A percentile compares a stretch with the other conserved stretches of the same genome.
Evolutionary conservation across 371 early-diverging fungal species (phyloP).

Genomic region (Cokeromyces recurvatus): DNA sequence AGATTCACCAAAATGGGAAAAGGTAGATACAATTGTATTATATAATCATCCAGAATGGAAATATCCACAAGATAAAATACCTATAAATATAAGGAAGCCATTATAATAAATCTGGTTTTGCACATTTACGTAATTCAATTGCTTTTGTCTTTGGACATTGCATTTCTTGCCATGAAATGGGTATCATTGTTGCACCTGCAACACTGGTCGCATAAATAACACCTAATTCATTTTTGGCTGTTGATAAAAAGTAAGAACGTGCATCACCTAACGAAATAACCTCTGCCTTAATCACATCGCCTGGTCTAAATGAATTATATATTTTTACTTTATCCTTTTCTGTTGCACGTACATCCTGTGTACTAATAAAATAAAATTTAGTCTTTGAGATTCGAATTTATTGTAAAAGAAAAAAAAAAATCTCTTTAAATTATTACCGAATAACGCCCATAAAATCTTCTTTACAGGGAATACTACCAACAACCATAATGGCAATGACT

Average conservation of each 20-base stretch:
- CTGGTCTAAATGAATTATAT: constrained; percentile 86
- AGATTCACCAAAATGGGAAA: constrained; percentile 41
- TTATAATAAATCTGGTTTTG: constrained; percentile 65
- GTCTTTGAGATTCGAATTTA: not conserved
- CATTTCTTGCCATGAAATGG: constrained; percentile 97
- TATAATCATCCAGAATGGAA: constrained; percentile 44
- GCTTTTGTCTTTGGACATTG: constrained; percentile 87
- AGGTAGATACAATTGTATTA: constrained; percentile 23
- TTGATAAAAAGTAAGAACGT: constrained; percentile 85
- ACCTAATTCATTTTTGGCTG: constrained; percentile 90
- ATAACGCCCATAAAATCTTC: constrained; percentile 94
- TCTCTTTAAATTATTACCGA: constrained; percentile 56
- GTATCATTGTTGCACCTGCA: constrained; percentile 88
- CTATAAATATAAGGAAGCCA: constrained; percentile 17
- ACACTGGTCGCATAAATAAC: constrained; percentile 91
- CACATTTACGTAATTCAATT: constrained; percentile 89
- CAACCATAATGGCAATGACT: constrained; percentile 85
- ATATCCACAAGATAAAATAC: constrained; percentile 28
- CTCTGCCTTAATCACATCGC: constrained; percentile 88
- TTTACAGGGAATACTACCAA: constrained; percentile 75
- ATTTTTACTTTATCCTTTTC: constrained; percentile 94
- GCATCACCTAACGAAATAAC: constrained; percentile 93
- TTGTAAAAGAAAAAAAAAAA: too few species aligned
- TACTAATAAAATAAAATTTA: constrained; percentile 25
- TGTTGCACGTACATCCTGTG: constrained; percentile 91